Percentiles rank a stretch among this genome's conserved stretches.
Conservation (phyloP, 257 asterid species). For the Solanum okadae region DNA sequence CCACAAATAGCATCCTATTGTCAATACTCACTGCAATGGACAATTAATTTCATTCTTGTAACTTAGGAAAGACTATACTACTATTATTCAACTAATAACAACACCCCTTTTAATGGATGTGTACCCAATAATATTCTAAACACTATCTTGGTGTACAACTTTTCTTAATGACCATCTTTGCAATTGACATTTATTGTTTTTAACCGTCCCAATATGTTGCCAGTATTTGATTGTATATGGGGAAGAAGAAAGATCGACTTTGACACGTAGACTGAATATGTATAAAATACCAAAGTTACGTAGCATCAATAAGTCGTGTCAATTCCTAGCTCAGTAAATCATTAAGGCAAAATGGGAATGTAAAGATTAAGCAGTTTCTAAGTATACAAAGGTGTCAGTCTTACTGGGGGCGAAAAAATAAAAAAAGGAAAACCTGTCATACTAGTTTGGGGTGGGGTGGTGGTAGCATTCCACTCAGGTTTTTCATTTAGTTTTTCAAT, state of each 20-base stretch:
- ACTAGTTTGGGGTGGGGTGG: not conserved
- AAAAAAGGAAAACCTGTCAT: not conserved
- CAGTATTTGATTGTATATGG: not conserved
- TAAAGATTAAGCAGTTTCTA: not conserved
- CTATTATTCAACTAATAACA: not conserved
- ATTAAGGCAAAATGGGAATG: not conserved
- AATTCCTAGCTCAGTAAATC: not conserved
- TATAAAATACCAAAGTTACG: not conserved
- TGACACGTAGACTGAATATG: not conserved
- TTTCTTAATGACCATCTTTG: not conserved
- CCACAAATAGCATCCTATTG: not conserved
- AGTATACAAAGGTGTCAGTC: not conserved
- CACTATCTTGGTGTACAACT: not conserved
- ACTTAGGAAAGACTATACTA: not conserved
- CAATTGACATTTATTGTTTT: not conserved
- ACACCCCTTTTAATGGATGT: not conserved
- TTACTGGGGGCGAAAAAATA: not conserved
- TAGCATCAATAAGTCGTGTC: not conserved
- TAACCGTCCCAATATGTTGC: not conserved
- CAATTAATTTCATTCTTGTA: not conserved
- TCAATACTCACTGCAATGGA: not conserved
- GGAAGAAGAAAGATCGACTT: not conserved
- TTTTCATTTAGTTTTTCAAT: not conserved
- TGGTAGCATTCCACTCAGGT: not conserved
- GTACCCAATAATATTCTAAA: not conserved